Conservation (phyloP, 352 stramenopile species). For the Poterioochromonas sp. region DNA sequence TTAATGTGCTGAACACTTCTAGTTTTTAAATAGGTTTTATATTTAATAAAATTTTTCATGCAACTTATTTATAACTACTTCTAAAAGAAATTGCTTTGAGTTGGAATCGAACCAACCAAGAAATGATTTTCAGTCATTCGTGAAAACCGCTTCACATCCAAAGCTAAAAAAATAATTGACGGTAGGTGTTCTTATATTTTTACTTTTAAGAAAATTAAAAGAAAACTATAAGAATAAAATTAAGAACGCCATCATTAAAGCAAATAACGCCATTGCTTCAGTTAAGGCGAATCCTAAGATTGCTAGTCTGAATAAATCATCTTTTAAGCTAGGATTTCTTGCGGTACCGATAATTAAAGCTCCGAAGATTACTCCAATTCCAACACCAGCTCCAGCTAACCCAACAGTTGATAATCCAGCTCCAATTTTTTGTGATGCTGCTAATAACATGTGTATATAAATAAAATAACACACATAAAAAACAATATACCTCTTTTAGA, state of each 20-base stretch:
- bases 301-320: slow-evolving; percentile 46
- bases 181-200: slow-evolving; percentile 31
- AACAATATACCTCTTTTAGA: slow-evolving; percentile 32
- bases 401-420: slow-evolving; percentile 43
- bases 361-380: slow-evolving; percentile 46
- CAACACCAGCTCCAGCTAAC: slow-evolving; percentile 43
- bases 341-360: slow-evolving; percentile 43
- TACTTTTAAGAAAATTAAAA: slow-evolving; percentile 33
- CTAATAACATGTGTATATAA: slow-evolving; percentile 38
- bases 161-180: slow-evolving; percentile 32
- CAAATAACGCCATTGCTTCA: slow-evolving; percentile 43
- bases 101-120: slow-evolving; percentile 30
- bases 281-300: slow-evolving; percentile 44
- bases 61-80: slow-evolving; percentile 32
- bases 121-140: slow-evolving; percentile 31
- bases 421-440: slow-evolving; percentile 43
- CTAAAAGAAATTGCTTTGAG: slow-evolving; percentile 31
- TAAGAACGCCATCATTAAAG: slow-evolving; percentile 45
- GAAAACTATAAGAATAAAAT: slow-evolving; percentile 41
- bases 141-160: slow-evolving; percentile 30
- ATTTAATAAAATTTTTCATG: slow-evolving; percentile 33
- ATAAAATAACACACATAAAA: slow-evolving; percentile 32
- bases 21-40: slow-evolving; percentile 32
- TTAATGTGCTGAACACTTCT: slow-evolving; percentile 31
- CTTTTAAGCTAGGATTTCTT: slow-evolving; percentile 42